Evolutionary conservation across 129 eudicot genomes (phyloP).

Genomic region (Escallonia herrerae): DNA sequence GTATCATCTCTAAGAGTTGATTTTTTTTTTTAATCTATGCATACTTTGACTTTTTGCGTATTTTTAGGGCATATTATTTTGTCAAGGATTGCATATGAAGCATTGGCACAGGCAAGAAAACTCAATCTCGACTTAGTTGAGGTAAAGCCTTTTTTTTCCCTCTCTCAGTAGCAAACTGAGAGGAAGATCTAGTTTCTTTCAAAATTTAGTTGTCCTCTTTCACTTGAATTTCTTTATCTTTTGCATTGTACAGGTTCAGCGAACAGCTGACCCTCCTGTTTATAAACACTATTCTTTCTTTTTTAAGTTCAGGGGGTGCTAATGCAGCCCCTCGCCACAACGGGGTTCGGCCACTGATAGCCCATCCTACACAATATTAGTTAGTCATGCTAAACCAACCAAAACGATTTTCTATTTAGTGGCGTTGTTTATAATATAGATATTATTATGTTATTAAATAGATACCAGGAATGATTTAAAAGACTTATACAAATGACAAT

Average conservation of each 20-base stretch:
- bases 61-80: slow-evolving; percentile 58
- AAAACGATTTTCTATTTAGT: no score
- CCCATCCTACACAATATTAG: no score
- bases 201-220: not conserved
- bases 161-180: not conserved
- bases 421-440: no score
- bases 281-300: no score
- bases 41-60: slow-evolving; percentile 3
- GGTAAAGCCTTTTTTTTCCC: slow-evolving; percentile 23
- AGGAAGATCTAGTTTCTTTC: not conserved
- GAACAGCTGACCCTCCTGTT: slow-evolving; percentile 64
- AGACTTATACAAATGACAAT: no score
- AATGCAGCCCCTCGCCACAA: no score
- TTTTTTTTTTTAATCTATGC: not conserved
- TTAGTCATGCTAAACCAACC: no score
- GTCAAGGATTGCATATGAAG: slow-evolving; percentile 55
- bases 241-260: slow-evolving; percentile 47
- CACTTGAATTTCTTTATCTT: not conserved
- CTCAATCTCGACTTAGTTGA: slow-evolving; percentile 64
- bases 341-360: no score
- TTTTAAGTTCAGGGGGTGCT: no score
- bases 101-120: slow-evolving; percentile 49
- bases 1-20: no score
- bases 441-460: no score
- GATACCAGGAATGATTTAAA: no score